Percentiles rank a stretch among this genome's conserved stretches.
These are phyloP conservation scores for Chlamydomonas urium DNA, from an alignment of 139 green algal genomes.

Conservation along the genomic window DNA sequence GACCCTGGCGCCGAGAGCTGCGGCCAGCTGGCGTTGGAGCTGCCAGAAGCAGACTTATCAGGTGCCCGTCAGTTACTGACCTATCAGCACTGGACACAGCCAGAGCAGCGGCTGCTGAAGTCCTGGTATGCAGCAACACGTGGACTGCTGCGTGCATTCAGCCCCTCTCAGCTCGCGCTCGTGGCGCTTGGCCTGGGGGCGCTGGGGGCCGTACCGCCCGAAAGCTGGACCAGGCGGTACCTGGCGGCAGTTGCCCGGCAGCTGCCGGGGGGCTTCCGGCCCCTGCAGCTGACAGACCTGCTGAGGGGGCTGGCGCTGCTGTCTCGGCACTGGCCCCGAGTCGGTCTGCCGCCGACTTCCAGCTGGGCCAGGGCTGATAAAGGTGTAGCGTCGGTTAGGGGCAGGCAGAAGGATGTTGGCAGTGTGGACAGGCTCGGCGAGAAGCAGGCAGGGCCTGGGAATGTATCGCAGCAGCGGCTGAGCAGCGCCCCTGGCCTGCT, in stretches of 20 bases:
- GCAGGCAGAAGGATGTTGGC: neutral
- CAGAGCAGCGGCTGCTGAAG: neutral
- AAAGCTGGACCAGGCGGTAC: too few species aligned
- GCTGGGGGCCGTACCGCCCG: neutral
- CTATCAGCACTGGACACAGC: neutral
- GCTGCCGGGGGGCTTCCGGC: neutral
- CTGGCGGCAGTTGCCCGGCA: neutral
- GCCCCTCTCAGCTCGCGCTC: neutral
- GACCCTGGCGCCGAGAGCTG: neutral
- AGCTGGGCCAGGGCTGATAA: neutral
- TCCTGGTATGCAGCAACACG: neutral
- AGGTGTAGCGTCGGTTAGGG: neutral
- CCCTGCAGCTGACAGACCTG: constrained; percentile 10
- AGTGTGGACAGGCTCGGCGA: neutral
- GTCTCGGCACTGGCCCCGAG: neutral
- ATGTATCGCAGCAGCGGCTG: too few species aligned
- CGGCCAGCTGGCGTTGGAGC: neutral
- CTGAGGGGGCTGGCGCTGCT: neutral
- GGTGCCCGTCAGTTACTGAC: neutral
- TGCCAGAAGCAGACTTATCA: neutral
- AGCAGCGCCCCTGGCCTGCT: too few species aligned
- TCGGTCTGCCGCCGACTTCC: neutral
- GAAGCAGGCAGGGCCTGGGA: too few species aligned
- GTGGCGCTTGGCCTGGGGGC: neutral
- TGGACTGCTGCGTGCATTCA: neutral